These are phyloP conservation scores for Zea luxurians DNA, from an alignment of 176 grass and related monocot genomes.

Conservation along the genomic window DNA sequence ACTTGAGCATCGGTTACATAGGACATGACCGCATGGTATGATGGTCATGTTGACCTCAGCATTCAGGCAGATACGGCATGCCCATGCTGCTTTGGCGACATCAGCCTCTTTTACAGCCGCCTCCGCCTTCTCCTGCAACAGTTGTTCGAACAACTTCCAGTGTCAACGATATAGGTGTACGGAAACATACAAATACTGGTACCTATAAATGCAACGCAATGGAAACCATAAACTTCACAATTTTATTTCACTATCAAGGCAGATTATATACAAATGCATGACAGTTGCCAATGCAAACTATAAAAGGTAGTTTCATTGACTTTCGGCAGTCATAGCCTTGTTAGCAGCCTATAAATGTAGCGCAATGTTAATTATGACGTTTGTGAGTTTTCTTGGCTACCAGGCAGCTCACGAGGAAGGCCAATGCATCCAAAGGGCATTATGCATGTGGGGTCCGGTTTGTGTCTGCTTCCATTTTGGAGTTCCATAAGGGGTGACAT, in stretches of 20 bases:
- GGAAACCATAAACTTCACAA: background rate
- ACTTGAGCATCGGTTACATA: slow-evolving; percentile 75
- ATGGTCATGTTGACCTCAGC: slow-evolving; percentile 73
- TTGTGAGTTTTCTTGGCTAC: background rate
- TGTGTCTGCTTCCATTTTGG: background rate
- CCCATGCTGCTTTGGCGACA: slow-evolving; percentile 77
- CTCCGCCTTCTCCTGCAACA: slow-evolving; percentile 75
- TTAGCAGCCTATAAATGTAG: background rate
- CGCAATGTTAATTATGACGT: background rate
- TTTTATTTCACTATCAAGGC: background rate
- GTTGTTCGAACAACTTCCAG: slow-evolving; percentile 12
- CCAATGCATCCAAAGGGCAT: background rate
- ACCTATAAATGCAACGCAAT: background rate
- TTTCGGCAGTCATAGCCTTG: background rate
- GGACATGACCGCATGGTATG: slow-evolving; percentile 85
- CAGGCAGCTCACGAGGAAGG: background rate
- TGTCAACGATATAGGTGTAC: background rate
- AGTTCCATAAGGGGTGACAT: background rate
- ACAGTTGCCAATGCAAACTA: background rate
- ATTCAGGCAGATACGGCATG: slow-evolving; percentile 82
- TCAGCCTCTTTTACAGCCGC: slow-evolving; percentile 82
- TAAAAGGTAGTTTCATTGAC: background rate
- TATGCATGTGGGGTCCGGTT: background rate
- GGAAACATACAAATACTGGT: background rate
- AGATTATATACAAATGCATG: background rate